Base-by-base conservation (phyloP, 2,329 filamentous ascomycete species). In the Alternaria triticina region DNA sequence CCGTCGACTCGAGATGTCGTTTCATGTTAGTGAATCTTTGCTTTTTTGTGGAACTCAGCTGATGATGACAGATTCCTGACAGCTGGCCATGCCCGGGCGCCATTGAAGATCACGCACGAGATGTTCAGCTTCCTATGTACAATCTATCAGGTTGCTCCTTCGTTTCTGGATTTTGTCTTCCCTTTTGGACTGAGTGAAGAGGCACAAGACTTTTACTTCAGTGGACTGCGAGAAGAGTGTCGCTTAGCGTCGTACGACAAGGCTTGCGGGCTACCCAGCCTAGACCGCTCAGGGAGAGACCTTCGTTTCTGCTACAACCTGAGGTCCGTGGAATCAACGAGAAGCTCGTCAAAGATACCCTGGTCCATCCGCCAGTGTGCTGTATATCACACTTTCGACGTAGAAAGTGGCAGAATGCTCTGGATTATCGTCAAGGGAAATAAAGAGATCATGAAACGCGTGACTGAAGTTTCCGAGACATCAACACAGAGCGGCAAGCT, bases 371-470 rank as follows among this genome's bases (percentile, higher is more conserved):
- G 81, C 4, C 78, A 82, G 57, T 73, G 73, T 7, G 76, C 77
- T 6, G 57, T 79, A 3, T 78, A 82, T 61, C 80, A 83, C 56
- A 75, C 75, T 0, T 81, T 82, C 51, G 82, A 84, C 62, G 20
- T 80, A 2, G 60, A 74, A 17, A 77, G 67, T 22, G 74, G 76
- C 3, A 66, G 66, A 28, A 54, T 74, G 5, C 60, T 75, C 0
- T 83, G 82, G 82, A 70, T 82, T 7, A 66, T 77, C 9, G 61
- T 81, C 7, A 83, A 83, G 68, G 82, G 59, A 65, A 77, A 82
- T 54, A 57, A 70, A 1, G 12, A 75, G 1, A 74, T 83, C 9
- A 73, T 73, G 45, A 33, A 74, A 2, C 69, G 79, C 13, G 67
- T 82, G 4, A 58, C 61, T 11, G 66, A 68, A 43, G 64, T 59